Conservation (phyloP, 306 rosid genomes). For the Myrica gale region DNA sequence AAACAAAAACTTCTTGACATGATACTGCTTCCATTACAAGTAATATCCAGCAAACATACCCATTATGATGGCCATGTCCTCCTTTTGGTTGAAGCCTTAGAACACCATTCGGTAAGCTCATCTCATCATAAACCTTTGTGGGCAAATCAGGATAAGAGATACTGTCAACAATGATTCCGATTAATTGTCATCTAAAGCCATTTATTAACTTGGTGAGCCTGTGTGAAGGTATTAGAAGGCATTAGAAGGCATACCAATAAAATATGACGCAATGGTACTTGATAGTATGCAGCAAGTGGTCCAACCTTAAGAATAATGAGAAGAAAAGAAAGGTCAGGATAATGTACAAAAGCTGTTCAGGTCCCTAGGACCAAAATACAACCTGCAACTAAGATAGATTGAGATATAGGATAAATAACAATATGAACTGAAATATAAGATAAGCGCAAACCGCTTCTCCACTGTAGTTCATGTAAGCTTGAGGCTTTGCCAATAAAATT, state of each 20-base stretch:
- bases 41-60: conserved; percentile 51
- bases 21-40: conserved; percentile 11
- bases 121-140: conserved; percentile 78
- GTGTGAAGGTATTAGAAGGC: conserved; percentile 19
- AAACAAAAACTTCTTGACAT: background rate
- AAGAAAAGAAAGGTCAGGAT: conserved; percentile 29
- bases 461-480: conserved; percentile 79
- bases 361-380: background rate
- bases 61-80: conserved; percentile 96
- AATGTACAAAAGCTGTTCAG: background rate
- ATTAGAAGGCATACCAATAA: conserved; percentile 51
- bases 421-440: conserved; percentile 4
- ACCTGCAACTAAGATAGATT: no score
- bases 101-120: conserved; percentile 94
- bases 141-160: conserved; percentile 9
- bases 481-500: conserved; percentile 88
- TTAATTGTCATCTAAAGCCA: background rate
- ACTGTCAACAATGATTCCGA: conserved; percentile 3
- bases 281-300: conserved; percentile 88
- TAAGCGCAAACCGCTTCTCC: conserved; percentile 84
- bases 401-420: background rate
- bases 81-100: conserved; percentile 79
- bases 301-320: conserved; percentile 58
- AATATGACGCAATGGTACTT: conserved; percentile 87
- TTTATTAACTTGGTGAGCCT: background rate